A percentile compares a stretch with the other conserved stretches of the same genome.
phyloP scores from a whole-genome alignment of 768 basidiomycete species.

The Leccinum incarnatum region DNA sequence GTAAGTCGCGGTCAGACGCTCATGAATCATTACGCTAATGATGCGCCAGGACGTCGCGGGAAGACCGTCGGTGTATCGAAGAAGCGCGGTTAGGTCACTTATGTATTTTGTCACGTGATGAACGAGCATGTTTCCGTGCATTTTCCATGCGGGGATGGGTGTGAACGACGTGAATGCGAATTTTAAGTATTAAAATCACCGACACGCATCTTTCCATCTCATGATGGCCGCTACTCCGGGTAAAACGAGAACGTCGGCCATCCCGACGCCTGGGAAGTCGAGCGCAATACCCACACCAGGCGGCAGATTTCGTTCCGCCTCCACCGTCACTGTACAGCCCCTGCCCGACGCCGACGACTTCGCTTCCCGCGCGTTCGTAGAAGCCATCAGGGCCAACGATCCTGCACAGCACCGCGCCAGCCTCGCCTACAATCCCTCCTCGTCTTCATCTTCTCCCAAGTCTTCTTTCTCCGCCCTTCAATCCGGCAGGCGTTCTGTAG shows the following conservation, averaged over 20 bases:
- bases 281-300: constrained; percentile 65
- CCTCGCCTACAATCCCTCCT: constrained; percentile 37
- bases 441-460: constrained; percentile 48
- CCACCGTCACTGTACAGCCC: constrained; percentile 41
- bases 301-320: constrained; percentile 63
- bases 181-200: background rate
- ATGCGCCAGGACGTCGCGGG: constrained; percentile 74
- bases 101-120: constrained; percentile 24
- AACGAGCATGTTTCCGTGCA: background rate
- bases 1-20: constrained; percentile 39
- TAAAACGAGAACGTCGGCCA: constrained; percentile 40
- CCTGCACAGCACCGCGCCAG: constrained; percentile 65
- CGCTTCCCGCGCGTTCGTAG: constrained; percentile 70
- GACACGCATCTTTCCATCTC: background rate
- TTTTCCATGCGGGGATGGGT: background rate
- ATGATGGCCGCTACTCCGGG: constrained; percentile 36
- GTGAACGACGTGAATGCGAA: background rate
- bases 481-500: constrained; percentile 42
- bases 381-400: constrained; percentile 79
- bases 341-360: constrained; percentile 46
- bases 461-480: constrained; percentile 39
- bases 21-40: constrained; percentile 1
- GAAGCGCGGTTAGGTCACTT: constrained; percentile 58
- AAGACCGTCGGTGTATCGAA: constrained; percentile 97
- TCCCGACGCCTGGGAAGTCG: constrained; percentile 47